phyloP scores from a whole-genome alignment of 2,329 filamentous ascomycete genomes.

The Diaporthe longicolla region DNA sequence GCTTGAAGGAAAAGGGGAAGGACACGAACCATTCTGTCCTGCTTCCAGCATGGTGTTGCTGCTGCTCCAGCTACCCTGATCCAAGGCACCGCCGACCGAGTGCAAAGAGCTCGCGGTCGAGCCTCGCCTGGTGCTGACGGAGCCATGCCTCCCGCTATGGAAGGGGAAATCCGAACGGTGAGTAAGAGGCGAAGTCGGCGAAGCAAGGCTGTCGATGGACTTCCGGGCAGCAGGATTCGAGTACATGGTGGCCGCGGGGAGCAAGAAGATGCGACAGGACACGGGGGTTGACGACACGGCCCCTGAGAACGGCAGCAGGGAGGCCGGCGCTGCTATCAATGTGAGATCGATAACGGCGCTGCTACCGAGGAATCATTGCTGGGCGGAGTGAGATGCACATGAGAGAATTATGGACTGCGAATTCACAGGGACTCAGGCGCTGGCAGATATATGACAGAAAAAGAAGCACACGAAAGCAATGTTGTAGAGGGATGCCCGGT shows the following conservation, averaged over 20 bases:
- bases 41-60: slow-evolving; percentile 74
- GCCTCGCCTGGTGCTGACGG: slow-evolving; percentile 68
- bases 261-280: slow-evolving; percentile 25
- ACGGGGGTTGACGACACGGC: slow-evolving; percentile 31
- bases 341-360: slow-evolving; percentile 34
- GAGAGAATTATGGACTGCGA: slow-evolving; percentile 4
- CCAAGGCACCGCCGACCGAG: slow-evolving; percentile 87
- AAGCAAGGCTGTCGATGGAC: slow-evolving; percentile 75
- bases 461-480: slow-evolving; percentile 30
- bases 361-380: slow-evolving; percentile 68
- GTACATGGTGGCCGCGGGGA: slow-evolving; percentile 66
- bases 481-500: not conserved
- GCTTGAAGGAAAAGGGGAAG: not conserved
- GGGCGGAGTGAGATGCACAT: slow-evolving; percentile 40
- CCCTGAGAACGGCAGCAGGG: slow-evolving; percentile 33
- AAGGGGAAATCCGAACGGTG: slow-evolving; percentile 70
- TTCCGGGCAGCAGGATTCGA: slow-evolving; percentile 71
- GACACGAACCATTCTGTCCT: slow-evolving; percentile 81
- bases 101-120: slow-evolving; percentile 91
- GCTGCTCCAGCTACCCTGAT: slow-evolving; percentile 70
- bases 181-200: slow-evolving; percentile 62
- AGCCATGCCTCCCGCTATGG: slow-evolving; percentile 57
- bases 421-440: slow-evolving; percentile 7
- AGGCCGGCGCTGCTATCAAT: slow-evolving; percentile 37
- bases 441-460: slow-evolving; percentile 7